A percentile compares a stretch with the other conserved stretches of the same genome.
phyloP scores from a whole-genome alignment of 2,329 filamentous ascomycete species.

The Fusarium irregulare region DNA sequence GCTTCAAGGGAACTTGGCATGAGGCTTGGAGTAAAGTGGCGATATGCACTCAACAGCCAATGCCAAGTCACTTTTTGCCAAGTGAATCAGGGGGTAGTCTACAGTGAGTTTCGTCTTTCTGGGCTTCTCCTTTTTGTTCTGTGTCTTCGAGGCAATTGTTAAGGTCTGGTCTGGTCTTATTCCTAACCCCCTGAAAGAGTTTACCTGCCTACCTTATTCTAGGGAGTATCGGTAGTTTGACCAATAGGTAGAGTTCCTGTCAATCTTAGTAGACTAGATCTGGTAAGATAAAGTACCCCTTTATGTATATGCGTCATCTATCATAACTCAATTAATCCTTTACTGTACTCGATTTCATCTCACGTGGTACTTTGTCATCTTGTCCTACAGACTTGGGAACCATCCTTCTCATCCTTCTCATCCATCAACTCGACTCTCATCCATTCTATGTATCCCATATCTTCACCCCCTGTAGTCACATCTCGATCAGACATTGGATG shows the following conservation, averaged over 20 bases:
- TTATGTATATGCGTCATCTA: slow-evolving; percentile 12
- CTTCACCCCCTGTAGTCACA: slow-evolving; percentile 24
- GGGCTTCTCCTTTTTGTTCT: slow-evolving; percentile 5
- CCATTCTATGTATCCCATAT: not conserved
- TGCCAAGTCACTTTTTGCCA: slow-evolving; percentile 7
- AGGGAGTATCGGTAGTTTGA: not conserved
- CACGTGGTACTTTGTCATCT: not conserved
- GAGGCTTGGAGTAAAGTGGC: slow-evolving; percentile 18
- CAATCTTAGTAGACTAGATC: slow-evolving; percentile 9
- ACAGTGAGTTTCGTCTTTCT: not conserved
- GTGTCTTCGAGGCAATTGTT: not conserved
- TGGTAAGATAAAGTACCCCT: not conserved
- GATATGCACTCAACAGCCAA: not conserved
- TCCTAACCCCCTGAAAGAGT: slow-evolving; percentile 8
- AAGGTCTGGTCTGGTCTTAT: not conserved
- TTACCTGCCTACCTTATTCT: not conserved
- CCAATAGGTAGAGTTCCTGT: slow-evolving; percentile 20
- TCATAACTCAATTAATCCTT: not conserved
- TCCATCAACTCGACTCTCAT: not conserved
- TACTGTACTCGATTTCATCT: not conserved
- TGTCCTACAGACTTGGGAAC: not conserved
- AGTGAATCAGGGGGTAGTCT: slow-evolving; percentile 25
- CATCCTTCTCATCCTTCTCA: not conserved
- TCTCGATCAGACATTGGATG: slow-evolving; percentile 32
- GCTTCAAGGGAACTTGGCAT: not conserved